Evolutionary conservation across 2,329 filamentous ascomycete genomes (phyloP).

Genomic region (Arthrobotrys sinensis): DNA sequence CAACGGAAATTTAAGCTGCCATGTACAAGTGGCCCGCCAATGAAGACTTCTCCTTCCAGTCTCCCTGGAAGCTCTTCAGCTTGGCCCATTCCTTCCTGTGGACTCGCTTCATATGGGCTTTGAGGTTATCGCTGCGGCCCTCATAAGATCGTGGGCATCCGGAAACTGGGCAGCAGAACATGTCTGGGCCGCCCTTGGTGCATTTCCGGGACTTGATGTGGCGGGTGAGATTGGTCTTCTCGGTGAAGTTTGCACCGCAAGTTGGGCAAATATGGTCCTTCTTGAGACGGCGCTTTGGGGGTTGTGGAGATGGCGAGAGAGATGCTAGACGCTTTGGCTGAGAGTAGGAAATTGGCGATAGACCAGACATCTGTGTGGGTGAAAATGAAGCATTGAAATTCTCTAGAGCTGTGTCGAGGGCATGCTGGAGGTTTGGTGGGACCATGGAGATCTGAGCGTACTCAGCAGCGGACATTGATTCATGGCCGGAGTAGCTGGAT

Average conservation of each 20-base stretch:
- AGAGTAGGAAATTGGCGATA: slow-evolving; percentile 7
- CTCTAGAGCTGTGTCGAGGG: slow-evolving; percentile 43
- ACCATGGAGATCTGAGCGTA: slow-evolving; percentile 40
- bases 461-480: slow-evolving; percentile 35
- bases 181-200: slow-evolving; percentile 44
- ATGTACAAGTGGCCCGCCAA: slow-evolving; percentile 26
- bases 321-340: slow-evolving; percentile 42
- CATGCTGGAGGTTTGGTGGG: slow-evolving; percentile 43
- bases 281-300: slow-evolving; percentile 36
- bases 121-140: slow-evolving; percentile 58
- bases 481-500: slow-evolving; percentile 13
- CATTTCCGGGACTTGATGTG: slow-evolving; percentile 59
- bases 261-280: slow-evolving; percentile 49
- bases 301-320: slow-evolving; percentile 46
- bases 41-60: slow-evolving; percentile 47
- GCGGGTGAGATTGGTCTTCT: slow-evolving; percentile 57
- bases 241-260: slow-evolving; percentile 50
- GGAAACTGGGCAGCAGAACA: slow-evolving; percentile 56
- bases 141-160: slow-evolving; percentile 51
- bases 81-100: slow-evolving; percentile 56
- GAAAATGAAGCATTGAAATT: slow-evolving; percentile 36
- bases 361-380: slow-evolving; percentile 1
- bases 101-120: slow-evolving; percentile 60
- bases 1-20: not conserved
- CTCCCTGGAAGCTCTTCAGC: slow-evolving; percentile 45